A percentile compares a stretch with the other conserved stretches of the same genome.
phyloP scores from a whole-genome alignment of 495 filamentous ascomycete species.

The Penicillium lividum region DNA sequence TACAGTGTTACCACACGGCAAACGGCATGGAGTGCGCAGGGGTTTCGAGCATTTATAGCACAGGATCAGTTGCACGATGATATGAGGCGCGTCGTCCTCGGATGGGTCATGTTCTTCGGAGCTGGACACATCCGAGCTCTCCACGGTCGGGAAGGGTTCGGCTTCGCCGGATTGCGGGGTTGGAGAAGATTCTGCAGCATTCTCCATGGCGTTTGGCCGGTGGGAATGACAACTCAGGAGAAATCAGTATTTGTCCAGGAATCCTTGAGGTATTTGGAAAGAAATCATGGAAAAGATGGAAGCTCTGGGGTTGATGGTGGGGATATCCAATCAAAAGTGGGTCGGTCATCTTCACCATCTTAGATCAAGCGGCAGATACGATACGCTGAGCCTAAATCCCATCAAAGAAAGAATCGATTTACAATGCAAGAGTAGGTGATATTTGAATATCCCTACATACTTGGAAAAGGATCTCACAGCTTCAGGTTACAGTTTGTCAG shows the following conservation, averaged over 20 bases:
- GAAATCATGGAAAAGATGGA: slow-evolving; percentile 6
- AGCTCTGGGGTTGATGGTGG: slow-evolving; percentile 11
- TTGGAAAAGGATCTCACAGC: too few relatives aligned
- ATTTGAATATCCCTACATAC: too few relatives aligned
- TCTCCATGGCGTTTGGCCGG: slow-evolving; percentile 32
- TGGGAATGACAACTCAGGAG: not conserved
- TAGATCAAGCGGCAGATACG: not conserved
- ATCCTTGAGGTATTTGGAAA: slow-evolving; percentile 8
- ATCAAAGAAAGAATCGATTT: not conserved
- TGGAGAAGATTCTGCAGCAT: slow-evolving; percentile 17
- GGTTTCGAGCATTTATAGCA: slow-evolving; percentile 73
- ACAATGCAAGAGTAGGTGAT: too few relatives aligned
- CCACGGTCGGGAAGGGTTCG: slow-evolving; percentile 11
- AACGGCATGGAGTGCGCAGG: slow-evolving; percentile 65
- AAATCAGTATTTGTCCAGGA: not conserved
- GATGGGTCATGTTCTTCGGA: slow-evolving; percentile 42
- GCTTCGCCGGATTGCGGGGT: slow-evolving; percentile 10
- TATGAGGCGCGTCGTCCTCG: slow-evolving; percentile 39
- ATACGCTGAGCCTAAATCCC: not conserved
- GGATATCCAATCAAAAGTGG: slow-evolving; percentile 26
- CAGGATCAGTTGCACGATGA: slow-evolving; percentile 70
- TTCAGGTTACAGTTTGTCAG: too few relatives aligned
- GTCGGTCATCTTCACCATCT: slow-evolving; percentile 23
- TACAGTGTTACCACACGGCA: slow-evolving; percentile 81
- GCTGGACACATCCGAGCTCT: slow-evolving; percentile 17